Evolutionary conservation across 257 asterid genomes (phyloP).

Genomic region (Solanum microdontum): DNA sequence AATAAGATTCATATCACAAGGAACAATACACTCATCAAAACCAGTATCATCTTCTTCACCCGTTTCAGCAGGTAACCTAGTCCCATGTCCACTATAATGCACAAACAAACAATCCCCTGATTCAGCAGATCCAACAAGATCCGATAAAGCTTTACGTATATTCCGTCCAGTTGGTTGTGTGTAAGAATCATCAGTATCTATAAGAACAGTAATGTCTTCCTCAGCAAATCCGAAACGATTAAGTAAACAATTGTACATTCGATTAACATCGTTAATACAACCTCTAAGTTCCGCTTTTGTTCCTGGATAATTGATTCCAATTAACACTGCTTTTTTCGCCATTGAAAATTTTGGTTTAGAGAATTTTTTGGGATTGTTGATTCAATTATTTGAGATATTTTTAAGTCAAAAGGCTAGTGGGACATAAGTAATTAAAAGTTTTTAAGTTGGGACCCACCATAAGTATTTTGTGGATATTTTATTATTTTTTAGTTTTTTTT

Average conservation of each 20-base stretch:
- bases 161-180: slow-evolving; percentile 84
- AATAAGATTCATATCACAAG: slow-evolving; percentile 83
- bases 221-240: slow-evolving; percentile 74
- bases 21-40: slow-evolving; percentile 91
- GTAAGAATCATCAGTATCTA: slow-evolving; percentile 68
- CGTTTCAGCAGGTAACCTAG: slow-evolving; percentile 95
- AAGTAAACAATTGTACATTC: slow-evolving; percentile 58
- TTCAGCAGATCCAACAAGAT: slow-evolving; percentile 52
- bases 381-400: background rate
- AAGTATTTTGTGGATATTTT: no score
- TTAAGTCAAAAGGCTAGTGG: background rate
- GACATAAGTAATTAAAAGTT: background rate
- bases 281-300: slow-evolving; percentile 90
- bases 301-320: slow-evolving; percentile 83
- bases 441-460: background rate
- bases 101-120: slow-evolving; percentile 72
- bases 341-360: slow-evolving; percentile 6
- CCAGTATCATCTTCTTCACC: slow-evolving; percentile 99
- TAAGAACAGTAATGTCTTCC: slow-evolving; percentile 62
- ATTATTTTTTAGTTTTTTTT: background rate
- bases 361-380: background rate
- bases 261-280: slow-evolving; percentile 83
- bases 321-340: slow-evolving; percentile 80
- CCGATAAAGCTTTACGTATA: slow-evolving; percentile 56
- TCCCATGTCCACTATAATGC: slow-evolving; percentile 96